Conservation (phyloP, 2,329 filamentous ascomycete genomes). For the Fusarium sp. region DNA sequence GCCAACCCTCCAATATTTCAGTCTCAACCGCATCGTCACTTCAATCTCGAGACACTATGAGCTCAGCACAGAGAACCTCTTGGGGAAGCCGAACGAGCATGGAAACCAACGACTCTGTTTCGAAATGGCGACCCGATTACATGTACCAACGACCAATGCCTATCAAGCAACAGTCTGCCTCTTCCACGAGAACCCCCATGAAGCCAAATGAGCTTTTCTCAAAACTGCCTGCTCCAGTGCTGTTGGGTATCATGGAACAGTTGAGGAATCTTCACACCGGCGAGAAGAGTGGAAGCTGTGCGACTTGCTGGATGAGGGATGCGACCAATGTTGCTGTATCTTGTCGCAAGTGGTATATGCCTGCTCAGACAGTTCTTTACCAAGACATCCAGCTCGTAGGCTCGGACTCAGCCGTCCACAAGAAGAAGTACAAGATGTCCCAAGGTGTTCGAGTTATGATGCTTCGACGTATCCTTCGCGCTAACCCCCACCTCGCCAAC, state of each 20-base stretch:
- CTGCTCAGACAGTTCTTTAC: conserved; percentile 66
- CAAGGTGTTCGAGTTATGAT: conserved; percentile 66
- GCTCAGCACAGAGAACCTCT: conserved; percentile 44
- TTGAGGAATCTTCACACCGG: conserved; percentile 65
- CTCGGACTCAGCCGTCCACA: conserved; percentile 65
- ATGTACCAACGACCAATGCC: conserved; percentile 42
- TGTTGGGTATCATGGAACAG: conserved; percentile 66
- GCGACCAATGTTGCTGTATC: conserved; percentile 63
- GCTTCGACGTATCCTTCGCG: conserved; percentile 68
- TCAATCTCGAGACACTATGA: conserved; percentile 49
- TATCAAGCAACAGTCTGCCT: conserved; percentile 32
- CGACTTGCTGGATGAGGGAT: conserved; percentile 75
- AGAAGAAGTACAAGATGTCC: conserved; percentile 67
- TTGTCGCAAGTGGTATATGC: conserved; percentile 64
- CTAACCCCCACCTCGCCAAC: conserved; percentile 64
- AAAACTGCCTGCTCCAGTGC: conserved; percentile 68
- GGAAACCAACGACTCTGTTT: conserved; percentile 54
- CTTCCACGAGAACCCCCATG: conserved; percentile 45
- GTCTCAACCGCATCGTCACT: conserved; percentile 44
- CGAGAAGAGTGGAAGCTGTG: conserved; percentile 64
- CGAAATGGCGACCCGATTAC: conserved; percentile 38
- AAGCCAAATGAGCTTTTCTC: conserved; percentile 65
- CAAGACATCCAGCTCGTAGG: conserved; percentile 70
- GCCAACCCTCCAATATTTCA: conserved; percentile 51
- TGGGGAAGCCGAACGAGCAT: conserved; percentile 56